Base-by-base conservation (phyloP, 1,284 basidiomycete species). In the Rhodotorula mucilaginosa region DNA sequence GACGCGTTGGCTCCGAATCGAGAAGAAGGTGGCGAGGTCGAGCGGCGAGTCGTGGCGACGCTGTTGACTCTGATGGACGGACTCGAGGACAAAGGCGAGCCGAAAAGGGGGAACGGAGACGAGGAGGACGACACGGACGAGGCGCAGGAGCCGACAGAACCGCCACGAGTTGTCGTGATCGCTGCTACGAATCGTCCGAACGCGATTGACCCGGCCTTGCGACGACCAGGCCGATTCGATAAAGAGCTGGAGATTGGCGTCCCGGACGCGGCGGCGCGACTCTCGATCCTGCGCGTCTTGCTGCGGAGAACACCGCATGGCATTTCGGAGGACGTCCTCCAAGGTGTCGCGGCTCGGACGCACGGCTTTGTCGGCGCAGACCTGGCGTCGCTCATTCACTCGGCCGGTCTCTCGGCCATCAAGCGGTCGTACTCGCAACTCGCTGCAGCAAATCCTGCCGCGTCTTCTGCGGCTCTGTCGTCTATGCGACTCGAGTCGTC, bases 311-410 rank as follows among this genome's bases (percentile, higher is more conserved):
- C 90, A 8, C 96, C 97, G 0, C 88, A 97, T 78, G 81, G 83
- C 2, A 86, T 97, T 62, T 81, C 86, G 0, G 79, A 82, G 1
- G 83, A 84, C 0, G 87, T 92, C 5, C 85, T 98, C 2, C 82
- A 84, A 31, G 78, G 84, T 0, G 82, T 97, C 21, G 90, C 95
- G 0, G 84, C 86, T 21, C 87, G 88, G 39, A 94, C 95, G 2
- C 94, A 99, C 77, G 97, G 97, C 0, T 99, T 96, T 79, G 97
- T 99, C 61, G 97, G 97, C 13, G 97, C 97, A 2, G 97, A 99
- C 81, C 85, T 99, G 47, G 88, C 89, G 59, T 91, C 94, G 0
- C 88, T 98, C 59, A 88, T 99, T 34, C 90, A 96, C 31, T 93
- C 97, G 82, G 93, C 94, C 12, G 95, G 95, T 3, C 93, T 94